Evolutionary conservation across 2,329 filamentous ascomycete genomes (phyloP), one percentile per base, ranked within the genome.

Genomic region (Beauveria asiatica): DNA sequence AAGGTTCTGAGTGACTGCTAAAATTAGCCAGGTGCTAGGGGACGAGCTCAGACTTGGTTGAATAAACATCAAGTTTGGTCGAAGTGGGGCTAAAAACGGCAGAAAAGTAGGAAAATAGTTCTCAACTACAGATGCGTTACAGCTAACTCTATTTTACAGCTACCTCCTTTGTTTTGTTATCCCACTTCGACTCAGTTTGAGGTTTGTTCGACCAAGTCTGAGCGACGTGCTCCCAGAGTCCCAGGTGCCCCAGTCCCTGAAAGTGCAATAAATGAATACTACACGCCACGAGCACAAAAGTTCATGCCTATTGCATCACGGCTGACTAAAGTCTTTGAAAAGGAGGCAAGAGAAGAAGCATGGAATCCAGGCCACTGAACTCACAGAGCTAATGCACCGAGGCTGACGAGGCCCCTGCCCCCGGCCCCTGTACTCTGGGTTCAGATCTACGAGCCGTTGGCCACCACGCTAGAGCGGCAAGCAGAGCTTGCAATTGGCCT

Each of bases 231-330:
- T n/a, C n/a, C n/a, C n/a, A n/a, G n/a, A n/a, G n/a, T n/a, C n/a
- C 25, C n/a, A 17, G 16, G 9, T 27, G 41, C 41, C 27, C 42
- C 50, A 41, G 33, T 37, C 11, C 50, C 42, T 21, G 53, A 56
- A 8, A 23, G 10, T 44, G 27, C n/a, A 33, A 19, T 52, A 33
- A 30, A 44, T 16, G 33, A 54, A 25, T 48, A 48, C 54, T 39
- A 19, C 54, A 48, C 54, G 54, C 54, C 54, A 57, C 54, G 44
- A 17, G 13, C 21, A 48, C 54, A 57, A 57, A 57, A 57, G 54
- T 57, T 39, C 54, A 37, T 48, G 23, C 44, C 21, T 21, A 13
- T 16, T 46, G 16, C 21, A 46, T 46, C 19, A 46, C 6, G 23
- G 44, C 44, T 46, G 44, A 46, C 44, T 23, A 25, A 3, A 17